phyloP scores from a whole-genome alignment of 2,329 filamentous ascomycete species.

The Trichoderma sp. region DNA sequence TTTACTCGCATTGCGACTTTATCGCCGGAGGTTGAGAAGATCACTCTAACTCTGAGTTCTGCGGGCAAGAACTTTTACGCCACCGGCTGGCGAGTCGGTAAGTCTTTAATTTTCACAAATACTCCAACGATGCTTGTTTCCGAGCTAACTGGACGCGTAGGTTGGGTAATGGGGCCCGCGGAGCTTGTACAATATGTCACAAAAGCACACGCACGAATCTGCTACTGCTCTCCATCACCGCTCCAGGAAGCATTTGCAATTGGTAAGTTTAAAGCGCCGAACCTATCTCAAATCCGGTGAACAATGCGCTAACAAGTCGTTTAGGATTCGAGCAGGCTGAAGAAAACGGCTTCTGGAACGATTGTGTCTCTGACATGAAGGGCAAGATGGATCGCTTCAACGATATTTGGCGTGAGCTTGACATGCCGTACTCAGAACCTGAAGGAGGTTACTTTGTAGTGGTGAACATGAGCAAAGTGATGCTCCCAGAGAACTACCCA shows the following conservation, averaged over 20 bases:
- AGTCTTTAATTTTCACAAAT: neutral
- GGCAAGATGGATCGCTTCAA: conserved; percentile 14
- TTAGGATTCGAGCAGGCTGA: conserved; percentile 15
- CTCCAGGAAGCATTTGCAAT: conserved; percentile 16
- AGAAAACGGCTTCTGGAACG: conserved; percentile 11
- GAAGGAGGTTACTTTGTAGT: conserved; percentile 17
- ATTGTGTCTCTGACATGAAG: conserved; percentile 15
- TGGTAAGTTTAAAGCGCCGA: neutral
- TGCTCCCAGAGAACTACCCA: neutral
- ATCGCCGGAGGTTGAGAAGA: conserved; percentile 6
- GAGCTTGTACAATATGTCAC: conserved; percentile 4
- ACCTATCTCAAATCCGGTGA: too few species aligned
- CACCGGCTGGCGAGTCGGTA: conserved; percentile 17
- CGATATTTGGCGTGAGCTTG: conserved; percentile 18
- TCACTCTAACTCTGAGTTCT: conserved; percentile 9
- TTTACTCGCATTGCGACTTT: conserved; percentile 15
- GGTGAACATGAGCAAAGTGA: conserved; percentile 18
- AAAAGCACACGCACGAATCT: conserved; percentile 10
- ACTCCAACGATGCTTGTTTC: too few species aligned
- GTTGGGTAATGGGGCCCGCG: conserved; percentile 10
- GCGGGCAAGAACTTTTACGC: conserved; percentile 22
- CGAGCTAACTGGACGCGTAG: neutral
- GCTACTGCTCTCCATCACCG: conserved; percentile 14
- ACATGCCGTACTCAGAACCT: conserved; percentile 10
- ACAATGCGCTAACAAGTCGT: neutral